Percentiles rank a stretch among this genome's conserved stretches.
These are phyloP conservation scores for Xylariaceae sp. DNA, from an alignment of 2,329 filamentous ascomycete genomes.

Conservation along the genomic window DNA sequence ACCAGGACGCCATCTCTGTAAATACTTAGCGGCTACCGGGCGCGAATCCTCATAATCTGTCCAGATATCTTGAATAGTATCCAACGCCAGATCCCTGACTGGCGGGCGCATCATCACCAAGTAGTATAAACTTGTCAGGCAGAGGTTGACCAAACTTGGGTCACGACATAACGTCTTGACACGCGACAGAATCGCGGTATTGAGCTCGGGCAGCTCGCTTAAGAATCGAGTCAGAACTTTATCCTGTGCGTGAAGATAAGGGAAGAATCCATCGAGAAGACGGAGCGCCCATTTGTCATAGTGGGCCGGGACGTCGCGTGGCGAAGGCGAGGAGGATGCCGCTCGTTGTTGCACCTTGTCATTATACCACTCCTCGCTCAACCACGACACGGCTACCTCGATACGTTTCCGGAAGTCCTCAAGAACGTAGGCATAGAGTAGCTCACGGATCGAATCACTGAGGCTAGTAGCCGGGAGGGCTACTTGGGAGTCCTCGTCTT, in stretches of 20 bases:
- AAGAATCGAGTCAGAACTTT: constrained; percentile 89
- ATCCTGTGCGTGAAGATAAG: constrained; percentile 89
- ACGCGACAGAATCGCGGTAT: constrained; percentile 68
- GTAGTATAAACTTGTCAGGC: constrained; percentile 67
- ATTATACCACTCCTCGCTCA: constrained; percentile 98
- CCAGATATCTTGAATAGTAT: constrained; percentile 69
- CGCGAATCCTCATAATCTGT: constrained; percentile 66
- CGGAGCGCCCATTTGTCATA: constrained; percentile 80
- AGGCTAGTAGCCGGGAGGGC: constrained; percentile 43
- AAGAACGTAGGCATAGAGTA: constrained; percentile 81
- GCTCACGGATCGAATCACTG: constrained; percentile 73
- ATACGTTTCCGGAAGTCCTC: constrained; percentile 91
- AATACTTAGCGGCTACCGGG: constrained; percentile 63
- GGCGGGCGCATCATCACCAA: constrained; percentile 70
- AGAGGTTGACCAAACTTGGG: constrained; percentile 65
- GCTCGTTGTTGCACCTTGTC: constrained; percentile 62
- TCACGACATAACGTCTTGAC: constrained; percentile 70
- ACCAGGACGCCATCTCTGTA: constrained; percentile 61
- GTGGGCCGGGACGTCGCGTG: constrained; percentile 57
- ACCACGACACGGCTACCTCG: constrained; percentile 88
- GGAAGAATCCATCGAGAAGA: constrained; percentile 85
- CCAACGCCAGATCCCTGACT: constrained; percentile 63
- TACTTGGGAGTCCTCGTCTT: constrained; percentile 55
- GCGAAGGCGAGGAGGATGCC: constrained; percentile 44
- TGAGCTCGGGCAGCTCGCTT: constrained; percentile 85